A percentile compares a stretch with the other conserved stretches of the same genome.
These are phyloP conservation scores for Botryotinia narcissicola DNA, from an alignment of 2,329 filamentous ascomycete genomes.

Conservation along the genomic window DNA sequence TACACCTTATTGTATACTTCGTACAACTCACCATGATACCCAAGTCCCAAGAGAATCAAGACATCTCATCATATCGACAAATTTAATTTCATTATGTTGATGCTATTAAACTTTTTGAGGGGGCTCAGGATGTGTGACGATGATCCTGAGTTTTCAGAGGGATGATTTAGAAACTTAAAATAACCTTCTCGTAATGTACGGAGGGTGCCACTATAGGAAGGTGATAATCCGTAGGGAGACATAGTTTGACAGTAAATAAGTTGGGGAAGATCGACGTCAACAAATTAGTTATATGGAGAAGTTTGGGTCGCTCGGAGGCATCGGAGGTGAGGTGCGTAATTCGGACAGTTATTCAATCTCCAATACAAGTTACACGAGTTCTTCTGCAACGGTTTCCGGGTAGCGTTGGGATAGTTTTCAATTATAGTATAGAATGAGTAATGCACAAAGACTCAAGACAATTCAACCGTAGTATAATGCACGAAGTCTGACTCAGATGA, in stretches of 20 bases:
- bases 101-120: not conserved
- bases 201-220: not conserved
- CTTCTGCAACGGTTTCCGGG: not conserved
- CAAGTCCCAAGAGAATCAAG: not conserved
- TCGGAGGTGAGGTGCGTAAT: not conserved
- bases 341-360: not conserved
- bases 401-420: not conserved
- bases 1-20: not conserved
- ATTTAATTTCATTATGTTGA: not conserved
- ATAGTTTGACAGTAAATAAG: not conserved
- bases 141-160: not conserved
- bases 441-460: not conserved
- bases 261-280: not conserved
- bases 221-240: not conserved
- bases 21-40: not conserved
- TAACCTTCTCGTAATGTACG: not conserved
- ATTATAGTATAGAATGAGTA: not conserved
- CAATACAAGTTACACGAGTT: not conserved
- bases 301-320: not conserved
- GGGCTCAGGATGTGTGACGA: not conserved
- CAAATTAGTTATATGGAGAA: not conserved
- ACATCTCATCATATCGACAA: not conserved
- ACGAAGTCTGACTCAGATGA: not conserved
- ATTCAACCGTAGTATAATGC: not conserved
- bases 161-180: not conserved